Percentiles rank a stretch among this genome's conserved stretches.
These are phyloP conservation scores for Collybia sordida DNA, from an alignment of 768 basidiomycete species.

Conservation along the genomic window DNA sequence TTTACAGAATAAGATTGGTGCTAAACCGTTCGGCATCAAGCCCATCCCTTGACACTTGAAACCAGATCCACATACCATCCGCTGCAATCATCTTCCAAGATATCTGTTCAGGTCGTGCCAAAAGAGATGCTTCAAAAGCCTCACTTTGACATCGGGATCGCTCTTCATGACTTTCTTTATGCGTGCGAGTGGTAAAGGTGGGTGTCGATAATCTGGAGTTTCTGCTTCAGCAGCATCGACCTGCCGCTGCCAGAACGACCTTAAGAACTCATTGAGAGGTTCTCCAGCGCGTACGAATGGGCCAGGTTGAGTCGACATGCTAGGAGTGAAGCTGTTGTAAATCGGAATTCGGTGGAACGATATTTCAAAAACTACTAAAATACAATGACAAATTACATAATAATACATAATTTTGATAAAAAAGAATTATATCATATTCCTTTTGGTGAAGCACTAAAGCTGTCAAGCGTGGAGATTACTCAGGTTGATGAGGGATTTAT, in stretches of 20 bases:
- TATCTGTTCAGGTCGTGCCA: conserved; percentile 1
- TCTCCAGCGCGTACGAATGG: conserved; percentile 77
- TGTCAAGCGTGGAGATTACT: too few relatives aligned
- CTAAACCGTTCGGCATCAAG: conserved; percentile 32
- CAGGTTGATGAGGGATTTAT: too few relatives aligned
- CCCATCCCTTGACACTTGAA: too few relatives aligned
- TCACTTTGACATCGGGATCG: conserved; percentile 93
- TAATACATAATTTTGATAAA: too few relatives aligned
- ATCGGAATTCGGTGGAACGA: neutral
- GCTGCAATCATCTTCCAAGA: conserved; percentile 89
- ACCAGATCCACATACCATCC: conserved; percentile 58
- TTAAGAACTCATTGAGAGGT: conserved; percentile 82
- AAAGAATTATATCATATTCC: too few relatives aligned
- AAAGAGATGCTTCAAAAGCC: conserved; percentile 20
- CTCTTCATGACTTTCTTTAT: conserved; percentile 99
- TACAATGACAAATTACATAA: neutral
- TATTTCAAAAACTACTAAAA: neutral
- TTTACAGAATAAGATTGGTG: conserved; percentile 95
- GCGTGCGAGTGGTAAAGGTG: conserved; percentile 86
- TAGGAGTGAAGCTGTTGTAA: neutral
- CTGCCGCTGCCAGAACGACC: conserved; percentile 89
- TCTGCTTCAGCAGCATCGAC: conserved; percentile 86
- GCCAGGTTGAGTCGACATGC: conserved; percentile 41
- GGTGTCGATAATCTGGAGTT: conserved; percentile 84
- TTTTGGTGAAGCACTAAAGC: too few relatives aligned